Evolutionary conservation across 768 basidiomycete genomes (phyloP).

Genomic region (Rhodotorula diobovata): DNA sequence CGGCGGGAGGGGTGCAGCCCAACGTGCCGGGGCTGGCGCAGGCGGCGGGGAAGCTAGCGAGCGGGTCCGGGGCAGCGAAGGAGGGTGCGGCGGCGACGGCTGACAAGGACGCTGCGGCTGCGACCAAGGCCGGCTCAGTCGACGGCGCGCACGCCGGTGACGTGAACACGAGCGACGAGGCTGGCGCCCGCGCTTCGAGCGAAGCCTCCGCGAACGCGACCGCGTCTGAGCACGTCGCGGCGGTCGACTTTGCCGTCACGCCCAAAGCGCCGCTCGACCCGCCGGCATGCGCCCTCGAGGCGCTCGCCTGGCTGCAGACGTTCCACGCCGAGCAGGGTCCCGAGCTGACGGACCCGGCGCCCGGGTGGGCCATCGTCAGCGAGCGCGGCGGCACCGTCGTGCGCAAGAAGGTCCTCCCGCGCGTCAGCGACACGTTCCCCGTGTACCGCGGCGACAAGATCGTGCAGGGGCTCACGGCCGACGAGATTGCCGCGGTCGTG

Average conservation of each 20-base stretch:
- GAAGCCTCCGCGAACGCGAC: too few species aligned
- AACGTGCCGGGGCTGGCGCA: neutral
- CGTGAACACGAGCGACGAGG: too few species aligned
- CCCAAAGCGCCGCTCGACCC: slow-evolving; percentile 49
- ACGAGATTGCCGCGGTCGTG: slow-evolving; percentile 75
- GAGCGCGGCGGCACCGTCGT: slow-evolving; percentile 69
- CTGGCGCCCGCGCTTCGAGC: neutral
- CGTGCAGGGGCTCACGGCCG: slow-evolving; percentile 86
- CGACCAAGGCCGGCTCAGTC: too few species aligned
- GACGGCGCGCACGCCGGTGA: too few species aligned
- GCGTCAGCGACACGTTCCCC: slow-evolving; percentile 73
- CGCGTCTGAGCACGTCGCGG: too few species aligned
- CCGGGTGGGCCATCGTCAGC: slow-evolving; percentile 70
- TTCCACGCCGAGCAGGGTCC: slow-evolving; percentile 56
- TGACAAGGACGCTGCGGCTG: too few species aligned
- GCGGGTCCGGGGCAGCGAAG: neutral
- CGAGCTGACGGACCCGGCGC: slow-evolving; percentile 52
- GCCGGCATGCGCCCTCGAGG: slow-evolving; percentile 76
- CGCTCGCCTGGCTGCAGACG: slow-evolving; percentile 70
- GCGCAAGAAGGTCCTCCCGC: slow-evolving; percentile 67
- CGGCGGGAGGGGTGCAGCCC: neutral
- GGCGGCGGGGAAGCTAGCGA: neutral
- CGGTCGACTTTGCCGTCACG: neutral
- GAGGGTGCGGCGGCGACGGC: neutral
- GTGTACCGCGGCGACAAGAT: slow-evolving; percentile 85